Evolutionary conservation across 352 stramenopile genomes (phyloP).

Genomic region (Phytophthora agathidicida): DNA sequence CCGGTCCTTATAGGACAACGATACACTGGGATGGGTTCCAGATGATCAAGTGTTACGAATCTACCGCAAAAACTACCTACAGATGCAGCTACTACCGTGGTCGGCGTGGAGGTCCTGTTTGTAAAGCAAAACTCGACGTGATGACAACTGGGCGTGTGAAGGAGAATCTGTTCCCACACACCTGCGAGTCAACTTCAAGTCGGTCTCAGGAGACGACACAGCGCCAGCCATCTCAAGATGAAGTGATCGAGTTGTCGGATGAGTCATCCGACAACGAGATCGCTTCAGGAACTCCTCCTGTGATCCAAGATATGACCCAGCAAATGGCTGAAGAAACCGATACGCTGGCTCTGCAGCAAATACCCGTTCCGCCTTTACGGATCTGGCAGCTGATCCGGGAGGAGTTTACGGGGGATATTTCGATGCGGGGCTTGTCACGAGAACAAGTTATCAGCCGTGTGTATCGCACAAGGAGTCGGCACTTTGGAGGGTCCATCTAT

Average conservation of each 20-base stretch:
- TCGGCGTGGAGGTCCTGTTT: slow-evolving; percentile 1
- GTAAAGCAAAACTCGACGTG: slow-evolving; percentile 10
- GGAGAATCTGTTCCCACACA: slow-evolving; percentile 2
- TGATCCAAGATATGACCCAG: neutral
- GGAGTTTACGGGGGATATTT: slow-evolving; percentile 85
- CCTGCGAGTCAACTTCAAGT: too few species aligned
- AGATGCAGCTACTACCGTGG: slow-evolving; percentile 12
- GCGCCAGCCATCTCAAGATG: too few species aligned
- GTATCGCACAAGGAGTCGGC: too few species aligned
- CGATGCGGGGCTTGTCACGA: slow-evolving; percentile 57
- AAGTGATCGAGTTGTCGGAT: neutral
- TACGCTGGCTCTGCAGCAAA: neutral
- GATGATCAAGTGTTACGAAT: neutral
- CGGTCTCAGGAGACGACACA: too few species aligned
- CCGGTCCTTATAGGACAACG: too few species aligned
- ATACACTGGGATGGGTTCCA: too few species aligned
- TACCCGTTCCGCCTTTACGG: slow-evolving; percentile 75
- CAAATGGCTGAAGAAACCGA: slow-evolving; percentile 5
- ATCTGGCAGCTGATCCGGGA: slow-evolving; percentile 96
- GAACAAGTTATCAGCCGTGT: slow-evolving; percentile 88
- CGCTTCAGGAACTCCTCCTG: neutral
- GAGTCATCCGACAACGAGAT: neutral
- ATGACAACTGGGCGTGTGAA: neutral
- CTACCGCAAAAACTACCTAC: neutral
- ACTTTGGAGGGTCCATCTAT: slow-evolving; percentile 2